Evolutionary conservation across 495 filamentous ascomycete species (phyloP).

Genomic region (Podospora fimiseda): DNA sequence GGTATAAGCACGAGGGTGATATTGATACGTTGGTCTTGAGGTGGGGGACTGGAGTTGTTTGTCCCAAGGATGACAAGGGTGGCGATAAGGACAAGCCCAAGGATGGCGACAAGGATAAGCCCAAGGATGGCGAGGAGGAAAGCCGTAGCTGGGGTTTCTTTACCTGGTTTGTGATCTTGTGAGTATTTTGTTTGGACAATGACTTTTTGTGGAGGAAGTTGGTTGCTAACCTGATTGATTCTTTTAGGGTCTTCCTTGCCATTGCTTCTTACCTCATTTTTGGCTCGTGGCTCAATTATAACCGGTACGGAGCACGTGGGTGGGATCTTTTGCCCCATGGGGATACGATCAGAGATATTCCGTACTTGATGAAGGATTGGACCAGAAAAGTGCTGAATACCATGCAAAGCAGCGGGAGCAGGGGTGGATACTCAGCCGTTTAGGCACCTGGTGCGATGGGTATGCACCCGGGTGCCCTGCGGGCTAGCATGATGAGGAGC

Average conservation of each 20-base stretch:
- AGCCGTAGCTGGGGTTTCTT: conserved; percentile 80
- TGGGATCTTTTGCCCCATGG: conserved; percentile 94
- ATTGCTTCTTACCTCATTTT: conserved; percentile 93
- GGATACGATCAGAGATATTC: conserved; percentile 85
- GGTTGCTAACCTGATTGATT: conserved; percentile 6
- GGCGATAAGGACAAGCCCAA: conserved; percentile 31
- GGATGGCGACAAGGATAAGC: conserved; percentile 1
- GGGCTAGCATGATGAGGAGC: neutral
- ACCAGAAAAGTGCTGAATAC: conserved; percentile 69
- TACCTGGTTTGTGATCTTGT: conserved; percentile 96
- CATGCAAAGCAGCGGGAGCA: conserved; percentile 67
- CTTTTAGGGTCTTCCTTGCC: conserved; percentile 68
- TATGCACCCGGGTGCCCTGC: neutral
- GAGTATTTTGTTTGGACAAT: conserved; percentile 34
- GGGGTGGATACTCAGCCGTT: conserved; percentile 93
- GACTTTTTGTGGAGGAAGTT: neutral
- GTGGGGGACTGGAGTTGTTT: conserved; percentile 84
- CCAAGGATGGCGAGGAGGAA: conserved; percentile 27
- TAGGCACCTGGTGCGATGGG: conserved; percentile 30
- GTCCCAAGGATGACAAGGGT: conserved; percentile 47
- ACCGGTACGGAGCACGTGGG: conserved; percentile 86
- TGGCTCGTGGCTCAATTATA: conserved; percentile 98
- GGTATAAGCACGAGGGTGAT: conserved; percentile 53
- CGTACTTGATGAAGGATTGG: conserved; percentile 90
- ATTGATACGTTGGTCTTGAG: conserved; percentile 58